These are phyloP conservation scores for Aechmea fasciata DNA, from an alignment of 176 grass and related monocot species.

Conservation along the genomic window DNA sequence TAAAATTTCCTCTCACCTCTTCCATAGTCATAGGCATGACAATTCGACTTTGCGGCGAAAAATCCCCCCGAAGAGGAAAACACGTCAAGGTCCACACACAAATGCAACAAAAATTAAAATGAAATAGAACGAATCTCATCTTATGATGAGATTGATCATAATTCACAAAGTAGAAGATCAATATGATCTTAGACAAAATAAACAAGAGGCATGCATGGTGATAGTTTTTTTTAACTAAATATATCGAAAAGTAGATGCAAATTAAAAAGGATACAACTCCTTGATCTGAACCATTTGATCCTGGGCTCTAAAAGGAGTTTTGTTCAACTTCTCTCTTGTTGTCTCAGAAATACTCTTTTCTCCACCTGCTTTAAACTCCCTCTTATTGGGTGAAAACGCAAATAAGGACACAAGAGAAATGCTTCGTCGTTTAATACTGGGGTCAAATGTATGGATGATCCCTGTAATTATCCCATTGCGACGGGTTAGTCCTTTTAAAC, in stretches of 20 bases:
- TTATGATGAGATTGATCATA: neutral
- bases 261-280: constrained; percentile 73
- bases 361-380: neutral
- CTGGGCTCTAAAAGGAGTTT: neutral
- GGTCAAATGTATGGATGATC: too few relatives aligned
- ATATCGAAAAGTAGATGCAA: neutral
- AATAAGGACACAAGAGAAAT: neutral
- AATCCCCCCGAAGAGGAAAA: constrained; percentile 22
- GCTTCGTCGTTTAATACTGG: neutral
- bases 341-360: neutral
- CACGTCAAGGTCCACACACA: constrained; percentile 31
- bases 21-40: constrained; percentile 81
- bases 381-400: neutral
- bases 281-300: constrained; percentile 82
- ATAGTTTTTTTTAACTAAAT: neutral
- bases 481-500: too few relatives aligned
- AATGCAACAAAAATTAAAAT: neutral
- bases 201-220: neutral
- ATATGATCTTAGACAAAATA: neutral
- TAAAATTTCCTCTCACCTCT: constrained; percentile 46
- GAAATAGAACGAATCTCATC: neutral
- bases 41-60: constrained; percentile 49
- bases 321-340: neutral
- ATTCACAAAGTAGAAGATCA: neutral
- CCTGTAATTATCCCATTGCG: too few relatives aligned